Conservation (phyloP, 768 basidiomycete genomes). For the Tricholoma sp. region DNA sequence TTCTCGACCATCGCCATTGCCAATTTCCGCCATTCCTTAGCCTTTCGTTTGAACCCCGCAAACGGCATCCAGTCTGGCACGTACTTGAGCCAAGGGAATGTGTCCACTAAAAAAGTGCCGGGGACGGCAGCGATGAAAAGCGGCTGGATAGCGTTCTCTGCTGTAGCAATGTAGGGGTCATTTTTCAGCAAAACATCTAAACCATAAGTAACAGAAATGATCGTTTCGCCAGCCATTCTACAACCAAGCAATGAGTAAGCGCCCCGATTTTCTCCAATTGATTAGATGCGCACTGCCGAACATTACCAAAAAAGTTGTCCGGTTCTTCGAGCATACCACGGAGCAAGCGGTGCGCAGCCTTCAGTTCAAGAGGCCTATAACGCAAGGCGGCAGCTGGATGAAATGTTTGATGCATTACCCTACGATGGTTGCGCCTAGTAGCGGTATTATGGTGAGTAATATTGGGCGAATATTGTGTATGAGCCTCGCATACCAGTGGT, state of each 20-base stretch:
- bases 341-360: conserved; percentile 26
- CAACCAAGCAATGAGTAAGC: background rate
- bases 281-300: conserved; percentile 28
- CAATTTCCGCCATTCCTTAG: conserved; percentile 29
- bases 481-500: conserved; percentile 5
- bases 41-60: conserved; percentile 31
- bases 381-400: conserved; percentile 11
- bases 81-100: conserved; percentile 18
- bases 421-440: conserved; percentile 16
- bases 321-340: conserved; percentile 27
- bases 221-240: conserved; percentile 20
- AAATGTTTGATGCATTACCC: conserved; percentile 18
- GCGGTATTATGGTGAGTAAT: background rate
- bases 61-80: conserved; percentile 30
- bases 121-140: conserved; percentile 13
- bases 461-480: background rate
- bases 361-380: conserved; percentile 17
- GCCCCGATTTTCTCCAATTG: background rate
- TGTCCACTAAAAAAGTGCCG: conserved; percentile 22
- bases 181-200: conserved; percentile 14
- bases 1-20: conserved; percentile 1
- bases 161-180: conserved; percentile 20
- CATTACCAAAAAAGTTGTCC: conserved; percentile 25
- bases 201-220: conserved; percentile 20
- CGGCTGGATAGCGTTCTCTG: conserved; percentile 12